Percentiles rank a stretch among this genome's conserved stretches.
phyloP scores from a whole-genome alignment of 2,329 filamentous ascomycete genomes.

The Mollisiaceae sp. region DNA sequence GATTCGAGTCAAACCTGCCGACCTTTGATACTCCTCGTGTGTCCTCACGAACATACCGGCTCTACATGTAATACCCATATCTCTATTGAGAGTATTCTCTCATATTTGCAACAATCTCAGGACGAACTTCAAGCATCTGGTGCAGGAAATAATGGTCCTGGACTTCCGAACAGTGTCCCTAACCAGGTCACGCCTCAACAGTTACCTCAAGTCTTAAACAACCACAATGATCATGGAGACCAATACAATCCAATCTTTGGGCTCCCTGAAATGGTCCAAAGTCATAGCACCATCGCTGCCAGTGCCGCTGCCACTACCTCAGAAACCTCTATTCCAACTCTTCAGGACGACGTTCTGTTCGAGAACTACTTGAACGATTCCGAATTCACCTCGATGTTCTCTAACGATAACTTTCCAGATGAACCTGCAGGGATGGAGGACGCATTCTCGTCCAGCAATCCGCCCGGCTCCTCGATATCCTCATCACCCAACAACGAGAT shows the following conservation, averaged over 20 bases:
- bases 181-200: neutral
- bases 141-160: neutral
- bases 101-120: neutral
- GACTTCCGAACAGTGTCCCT: neutral
- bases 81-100: neutral
- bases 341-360: neutral
- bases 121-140: neutral
- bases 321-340: neutral
- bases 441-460: neutral
- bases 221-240: neutral
- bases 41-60: neutral
- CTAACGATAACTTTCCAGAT: neutral
- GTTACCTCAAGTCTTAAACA: neutral
- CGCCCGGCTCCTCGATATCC: neutral
- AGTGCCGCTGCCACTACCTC: neutral
- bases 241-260: neutral
- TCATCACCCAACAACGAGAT: neutral
- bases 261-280: neutral
- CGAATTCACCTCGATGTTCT: conserved; percentile 3
- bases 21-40: neutral
- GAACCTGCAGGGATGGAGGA: neutral
- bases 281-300: neutral
- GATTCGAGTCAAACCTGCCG: neutral
- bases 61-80: neutral
- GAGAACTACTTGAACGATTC: neutral